Evolutionary conservation across 2,329 filamentous ascomycete species (phyloP).

Genomic region (Westerdykella ornata): DNA sequence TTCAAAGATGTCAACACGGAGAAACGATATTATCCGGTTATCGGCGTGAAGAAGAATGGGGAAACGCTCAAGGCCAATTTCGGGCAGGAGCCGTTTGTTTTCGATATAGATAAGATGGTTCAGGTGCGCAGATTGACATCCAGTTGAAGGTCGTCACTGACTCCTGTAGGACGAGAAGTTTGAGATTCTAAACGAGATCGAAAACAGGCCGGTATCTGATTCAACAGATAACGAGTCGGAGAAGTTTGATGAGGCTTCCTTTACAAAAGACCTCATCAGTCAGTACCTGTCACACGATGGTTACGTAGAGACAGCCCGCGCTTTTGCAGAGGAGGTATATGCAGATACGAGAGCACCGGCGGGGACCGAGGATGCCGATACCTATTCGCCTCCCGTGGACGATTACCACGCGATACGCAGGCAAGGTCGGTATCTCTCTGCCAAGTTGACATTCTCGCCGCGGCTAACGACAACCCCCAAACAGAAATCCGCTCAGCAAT

Average conservation of each 20-base stretch:
- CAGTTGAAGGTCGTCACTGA: neutral
- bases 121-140: conserved; percentile 47
- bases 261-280: conserved; percentile 75
- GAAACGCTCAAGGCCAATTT: conserved; percentile 57
- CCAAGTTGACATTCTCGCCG: neutral
- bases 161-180: conserved; percentile 25
- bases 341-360: conserved; percentile 65
- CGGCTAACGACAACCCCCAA: conserved; percentile 7
- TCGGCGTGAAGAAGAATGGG: conserved; percentile 60
- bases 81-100: conserved; percentile 70
- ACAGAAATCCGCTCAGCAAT: conserved; percentile 80
- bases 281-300: conserved; percentile 94
- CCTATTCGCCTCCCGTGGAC: conserved; percentile 62
- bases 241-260: conserved; percentile 57
- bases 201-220: conserved; percentile 12
- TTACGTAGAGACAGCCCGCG: conserved; percentile 85
- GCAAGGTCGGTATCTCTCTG: conserved; percentile 58
- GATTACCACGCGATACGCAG: conserved; percentile 81
- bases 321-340: conserved; percentile 76
- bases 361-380: conserved; percentile 44
- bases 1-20: conserved; percentile 60
- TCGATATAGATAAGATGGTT: conserved; percentile 84
- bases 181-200: conserved; percentile 31
- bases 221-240: conserved; percentile 7
- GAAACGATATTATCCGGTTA: conserved; percentile 57